phyloP scores from a whole-genome alignment of 192 early-diverging fungal genomes.

The Coemansia sp. region DNA sequence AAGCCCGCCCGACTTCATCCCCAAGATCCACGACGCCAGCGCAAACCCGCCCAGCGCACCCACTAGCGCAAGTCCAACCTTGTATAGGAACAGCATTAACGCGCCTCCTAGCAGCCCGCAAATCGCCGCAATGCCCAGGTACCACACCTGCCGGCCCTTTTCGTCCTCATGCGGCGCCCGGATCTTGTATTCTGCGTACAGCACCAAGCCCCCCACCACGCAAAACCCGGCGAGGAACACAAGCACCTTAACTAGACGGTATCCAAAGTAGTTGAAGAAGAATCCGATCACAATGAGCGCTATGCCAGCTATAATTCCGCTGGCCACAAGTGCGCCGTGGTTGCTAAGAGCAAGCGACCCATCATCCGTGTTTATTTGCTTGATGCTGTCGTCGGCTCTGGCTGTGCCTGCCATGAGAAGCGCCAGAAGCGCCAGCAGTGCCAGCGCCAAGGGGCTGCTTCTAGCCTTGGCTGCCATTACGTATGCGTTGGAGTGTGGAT shows the following conservation, averaged over 20 bases:
- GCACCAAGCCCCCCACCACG: constrained; percentile 50
- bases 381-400: constrained; percentile 10
- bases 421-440: constrained; percentile 15
- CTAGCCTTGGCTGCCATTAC: background rate
- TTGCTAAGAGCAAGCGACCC: constrained; percentile 32
- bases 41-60: constrained; percentile 77
- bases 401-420: constrained; percentile 14
- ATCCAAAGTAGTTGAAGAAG: constrained; percentile 66
- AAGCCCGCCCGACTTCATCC: constrained; percentile 57
- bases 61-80: constrained; percentile 67
- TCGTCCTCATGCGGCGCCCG: constrained; percentile 41
- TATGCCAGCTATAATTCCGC: constrained; percentile 56
- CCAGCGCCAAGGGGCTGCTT: background rate
- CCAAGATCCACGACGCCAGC: constrained; percentile 67
- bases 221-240: constrained; percentile 78
- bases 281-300: constrained; percentile 62
- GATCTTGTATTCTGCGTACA: constrained; percentile 40
- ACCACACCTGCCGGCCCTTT: constrained; percentile 36
- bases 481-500: background rate
- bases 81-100: constrained; percentile 63
- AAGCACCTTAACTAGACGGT: constrained; percentile 61
- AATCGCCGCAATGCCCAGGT: constrained; percentile 58
- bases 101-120: constrained; percentile 65
- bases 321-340: constrained; percentile 31
- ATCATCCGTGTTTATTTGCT: constrained; percentile 15